A percentile compares a stretch with the other conserved stretches of the same genome.
Conservation (phyloP, 1,139 yeast species). For the Yamadazyma atlantica region DNA sequence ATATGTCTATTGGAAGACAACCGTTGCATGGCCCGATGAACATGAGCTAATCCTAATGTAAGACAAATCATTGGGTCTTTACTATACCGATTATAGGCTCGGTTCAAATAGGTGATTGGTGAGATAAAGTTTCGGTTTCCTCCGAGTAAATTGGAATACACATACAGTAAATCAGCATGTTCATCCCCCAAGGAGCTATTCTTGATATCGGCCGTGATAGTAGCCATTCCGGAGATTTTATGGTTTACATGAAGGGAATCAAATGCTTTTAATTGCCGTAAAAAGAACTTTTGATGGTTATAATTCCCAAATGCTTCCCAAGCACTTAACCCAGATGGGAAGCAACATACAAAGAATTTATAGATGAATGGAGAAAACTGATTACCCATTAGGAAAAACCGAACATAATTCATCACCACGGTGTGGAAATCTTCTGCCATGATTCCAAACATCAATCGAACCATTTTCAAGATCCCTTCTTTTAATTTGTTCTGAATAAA, state of each 20-base stretch:
- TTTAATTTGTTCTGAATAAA: constrained; percentile 60
- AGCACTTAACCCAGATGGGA: constrained; percentile 60
- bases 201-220: constrained; percentile 48
- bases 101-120: constrained; percentile 65
- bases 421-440: constrained; percentile 49
- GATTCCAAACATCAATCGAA: constrained; percentile 65
- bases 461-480: constrained; percentile 60
- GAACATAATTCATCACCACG: constrained; percentile 52
- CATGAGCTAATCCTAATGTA: constrained; percentile 72
- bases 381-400: constrained; percentile 62
- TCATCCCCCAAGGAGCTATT: constrained; percentile 44
- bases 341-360: constrained; percentile 66
- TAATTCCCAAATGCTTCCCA: constrained; percentile 67
- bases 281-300: constrained; percentile 83
- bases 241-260: constrained; percentile 60
- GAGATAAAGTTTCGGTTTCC: constrained; percentile 84
- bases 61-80: constrained; percentile 79
- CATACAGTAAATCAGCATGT: constrained; percentile 70
- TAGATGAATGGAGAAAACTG: constrained; percentile 75
- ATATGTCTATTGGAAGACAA: constrained; percentile 81
- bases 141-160: constrained; percentile 78
- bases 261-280: constrained; percentile 86
- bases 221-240: constrained; percentile 76
- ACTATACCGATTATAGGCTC: constrained; percentile 61
- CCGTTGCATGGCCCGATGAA: constrained; percentile 93